Base-by-base conservation (phyloP, 2,329 filamentous ascomycete genomes). In the Botrytis squamosa region DNA sequence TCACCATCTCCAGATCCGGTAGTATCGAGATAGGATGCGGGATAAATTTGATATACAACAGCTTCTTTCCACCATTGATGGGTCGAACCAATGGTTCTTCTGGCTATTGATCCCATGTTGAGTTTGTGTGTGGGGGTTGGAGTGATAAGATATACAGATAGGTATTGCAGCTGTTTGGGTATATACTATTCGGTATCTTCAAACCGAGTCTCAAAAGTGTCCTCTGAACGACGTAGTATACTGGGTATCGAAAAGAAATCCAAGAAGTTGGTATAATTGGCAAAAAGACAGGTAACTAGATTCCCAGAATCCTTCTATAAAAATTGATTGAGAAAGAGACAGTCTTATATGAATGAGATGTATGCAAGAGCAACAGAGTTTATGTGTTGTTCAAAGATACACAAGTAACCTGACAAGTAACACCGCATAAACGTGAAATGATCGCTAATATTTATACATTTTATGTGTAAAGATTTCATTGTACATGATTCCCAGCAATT, bases 1-100 rank as follows among this genome's bases (percentile, higher is more conserved):
- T 91, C 88, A 18, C 90, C 89, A 76, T 88, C 84, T 70, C 90
- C 88, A 75, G 89, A 86, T 55, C 85, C 85, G 73, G 89, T 88
- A 75, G 85, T 85, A 79, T 88, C 86, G 72, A 86, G 85, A 80
- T 87, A 90, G 0, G 86, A 88, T 0, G 87, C 85, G 2, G 88
- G 88, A 81, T 88, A 90, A 77, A 90, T 87, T 77, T 90, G 88
- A 78, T 89, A 89, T 71, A 89, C 76, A 14, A 79, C 80, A 33
- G 80, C 77, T 73, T 82, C 80, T 76, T 83, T 83, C 83, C 83
- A 84, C 83, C 83, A 84, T 25, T 38, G 77, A 16, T 71, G 70
- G 40, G 75, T 62, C 12, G 64, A 55, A 2, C 70, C 59, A 22
- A 72, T 71, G 33, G 57, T 55, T 68, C 66, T 68, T 68, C 25